Evolutionary conservation across 306 rosid genomes (phyloP).

Genomic region (Nissolia schottii): DNA sequence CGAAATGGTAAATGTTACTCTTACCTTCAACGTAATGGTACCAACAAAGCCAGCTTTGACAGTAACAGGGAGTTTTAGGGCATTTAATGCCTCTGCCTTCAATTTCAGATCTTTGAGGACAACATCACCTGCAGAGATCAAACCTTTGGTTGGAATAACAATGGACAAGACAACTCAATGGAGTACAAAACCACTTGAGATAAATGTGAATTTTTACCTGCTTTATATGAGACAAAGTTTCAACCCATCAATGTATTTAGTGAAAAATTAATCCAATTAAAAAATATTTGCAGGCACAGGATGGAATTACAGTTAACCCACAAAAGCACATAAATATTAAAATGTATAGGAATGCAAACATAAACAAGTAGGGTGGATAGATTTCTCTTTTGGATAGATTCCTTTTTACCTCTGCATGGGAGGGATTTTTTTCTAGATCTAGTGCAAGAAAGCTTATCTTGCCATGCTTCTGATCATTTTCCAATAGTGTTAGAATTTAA

Average conservation of each 20-base stretch:
- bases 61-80: constrained; percentile 89
- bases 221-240: constrained; percentile 4
- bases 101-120: constrained; percentile 92
- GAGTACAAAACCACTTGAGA: not conserved
- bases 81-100: constrained; percentile 92
- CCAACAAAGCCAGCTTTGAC: constrained; percentile 98
- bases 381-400: too few species aligned
- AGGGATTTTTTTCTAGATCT: too few species aligned
- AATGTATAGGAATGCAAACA: not conserved
- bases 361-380: not conserved
- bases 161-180: not conserved
- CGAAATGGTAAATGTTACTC: constrained; percentile 38
- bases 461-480: too few species aligned
- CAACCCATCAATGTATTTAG: not conserved
- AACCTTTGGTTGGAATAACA: constrained; percentile 23
- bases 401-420: too few species aligned
- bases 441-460: too few species aligned
- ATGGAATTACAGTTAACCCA: not conserved
- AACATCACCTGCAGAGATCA: constrained; percentile 72
- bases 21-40: constrained; percentile 84
- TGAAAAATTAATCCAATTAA: not conserved
- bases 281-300: not conserved
- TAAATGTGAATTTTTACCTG: not conserved
- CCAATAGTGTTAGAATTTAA: too few species aligned
- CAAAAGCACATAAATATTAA: not conserved